Conservation (phyloP, 768 basidiomycete species). For the Naganishia vaughanmartiniae region DNA sequence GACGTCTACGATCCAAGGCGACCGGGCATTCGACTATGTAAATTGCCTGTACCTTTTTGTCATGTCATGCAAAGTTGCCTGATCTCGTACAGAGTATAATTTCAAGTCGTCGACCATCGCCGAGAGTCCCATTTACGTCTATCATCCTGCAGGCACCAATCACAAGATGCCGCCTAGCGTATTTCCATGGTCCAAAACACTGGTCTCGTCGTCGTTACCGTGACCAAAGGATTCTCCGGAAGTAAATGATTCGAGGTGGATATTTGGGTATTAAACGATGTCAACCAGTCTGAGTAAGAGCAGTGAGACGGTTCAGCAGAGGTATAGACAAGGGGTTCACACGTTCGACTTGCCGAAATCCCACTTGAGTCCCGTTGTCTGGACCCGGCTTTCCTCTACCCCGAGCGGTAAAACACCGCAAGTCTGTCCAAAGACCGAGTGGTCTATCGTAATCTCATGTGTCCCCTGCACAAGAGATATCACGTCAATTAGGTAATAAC, state of each 20-base stretch:
- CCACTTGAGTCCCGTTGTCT: constrained; percentile 83
- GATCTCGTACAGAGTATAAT: too few relatives aligned
- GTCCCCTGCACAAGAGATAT: constrained; percentile 62
- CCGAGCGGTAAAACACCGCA: constrained; percentile 96
- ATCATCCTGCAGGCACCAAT: too few relatives aligned
- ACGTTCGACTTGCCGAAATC: constrained; percentile 65
- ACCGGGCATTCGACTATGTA: constrained; percentile 48
- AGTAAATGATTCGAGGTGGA: constrained; percentile 93
- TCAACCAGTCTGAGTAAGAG: constrained; percentile 60
- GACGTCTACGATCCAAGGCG: constrained; percentile 50
- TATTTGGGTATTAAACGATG: constrained; percentile 77
- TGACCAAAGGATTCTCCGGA: constrained; percentile 64
- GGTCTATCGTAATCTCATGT: constrained; percentile 74
- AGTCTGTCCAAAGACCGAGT: constrained; percentile 71
- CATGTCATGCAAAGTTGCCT: too few relatives aligned
- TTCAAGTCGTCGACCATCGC: too few relatives aligned
- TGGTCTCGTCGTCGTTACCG: constrained; percentile 71
- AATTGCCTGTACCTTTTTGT: constrained; percentile 53
- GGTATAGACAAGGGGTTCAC: not conserved
- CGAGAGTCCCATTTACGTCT: too few relatives aligned
- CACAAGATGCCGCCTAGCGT: constrained; percentile 10
- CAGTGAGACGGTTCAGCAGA: not conserved
- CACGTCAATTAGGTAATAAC: not conserved
- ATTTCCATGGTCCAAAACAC: constrained; percentile 90
- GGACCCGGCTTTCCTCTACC: constrained; percentile 68